These are phyloP conservation scores for Tulasnella sp. DNA, from an alignment of 768 basidiomycete genomes.

Conservation along the genomic window DNA sequence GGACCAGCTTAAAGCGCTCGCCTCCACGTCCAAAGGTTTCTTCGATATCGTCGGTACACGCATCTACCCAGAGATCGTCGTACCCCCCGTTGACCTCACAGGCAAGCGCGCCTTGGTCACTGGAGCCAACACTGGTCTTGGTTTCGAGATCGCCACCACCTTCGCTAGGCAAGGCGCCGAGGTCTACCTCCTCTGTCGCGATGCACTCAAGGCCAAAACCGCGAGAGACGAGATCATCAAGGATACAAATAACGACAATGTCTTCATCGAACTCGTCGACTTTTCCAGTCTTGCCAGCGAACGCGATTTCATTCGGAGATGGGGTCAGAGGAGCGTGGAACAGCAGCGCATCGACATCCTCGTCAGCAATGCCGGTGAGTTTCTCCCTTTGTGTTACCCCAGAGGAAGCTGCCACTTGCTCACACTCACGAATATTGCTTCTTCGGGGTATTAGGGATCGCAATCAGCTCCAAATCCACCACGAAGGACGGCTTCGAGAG, in stretches of 20 bases:
- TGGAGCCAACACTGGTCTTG: constrained; percentile 9
- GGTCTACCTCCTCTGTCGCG: constrained; percentile 3
- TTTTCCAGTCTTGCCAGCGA: background rate
- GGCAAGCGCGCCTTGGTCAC: constrained; percentile 8
- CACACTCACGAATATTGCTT: background rate
- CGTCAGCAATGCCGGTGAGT: background rate
- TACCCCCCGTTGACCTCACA: constrained; percentile 7
- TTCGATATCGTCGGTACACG: constrained; percentile 10
- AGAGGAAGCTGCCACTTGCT: no score
- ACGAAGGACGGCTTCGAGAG: constrained; percentile 10
- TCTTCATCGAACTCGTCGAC: constrained; percentile 11
- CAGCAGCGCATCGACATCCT: constrained; percentile 7
- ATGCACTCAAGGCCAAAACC: background rate
- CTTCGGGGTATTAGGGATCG: background rate
- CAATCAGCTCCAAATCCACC: background rate
- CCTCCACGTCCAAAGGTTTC: constrained; percentile 9
- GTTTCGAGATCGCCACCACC: constrained; percentile 9
- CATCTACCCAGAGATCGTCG: constrained; percentile 9
- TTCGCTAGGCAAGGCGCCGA: constrained; percentile 13
- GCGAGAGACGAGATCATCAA: constrained; percentile 8
- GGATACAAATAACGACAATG: background rate
- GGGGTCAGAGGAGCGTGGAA: background rate
- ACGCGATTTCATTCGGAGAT: constrained; percentile 9
- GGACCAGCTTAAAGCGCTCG: background rate
- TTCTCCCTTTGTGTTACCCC: background rate